phyloP scores from a whole-genome alignment of 495 filamentous ascomycete genomes.

The Staphylotrichum longicolle region DNA sequence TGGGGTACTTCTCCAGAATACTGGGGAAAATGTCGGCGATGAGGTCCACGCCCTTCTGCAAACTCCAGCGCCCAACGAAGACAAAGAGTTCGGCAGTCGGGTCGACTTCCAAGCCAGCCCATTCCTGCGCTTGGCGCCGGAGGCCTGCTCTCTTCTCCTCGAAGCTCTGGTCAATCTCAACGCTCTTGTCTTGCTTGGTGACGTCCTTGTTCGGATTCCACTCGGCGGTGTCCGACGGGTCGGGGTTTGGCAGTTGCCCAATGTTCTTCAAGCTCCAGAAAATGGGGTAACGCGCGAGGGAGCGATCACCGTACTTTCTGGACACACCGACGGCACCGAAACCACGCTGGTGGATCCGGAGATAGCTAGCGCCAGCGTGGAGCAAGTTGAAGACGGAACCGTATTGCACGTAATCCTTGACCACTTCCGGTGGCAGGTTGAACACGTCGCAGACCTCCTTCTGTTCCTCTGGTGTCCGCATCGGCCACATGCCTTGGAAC shows the following conservation, averaged over 20 bases:
- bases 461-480: slow-evolving; percentile 64
- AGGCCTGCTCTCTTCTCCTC: slow-evolving; percentile 58
- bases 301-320: slow-evolving; percentile 71
- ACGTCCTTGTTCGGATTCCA: slow-evolving; percentile 54
- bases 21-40: slow-evolving; percentile 75
- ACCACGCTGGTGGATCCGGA: slow-evolving; percentile 71
- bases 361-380: slow-evolving; percentile 69
- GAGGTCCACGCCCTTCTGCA: slow-evolving; percentile 76
- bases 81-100: slow-evolving; percentile 71
- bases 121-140: slow-evolving; percentile 70
- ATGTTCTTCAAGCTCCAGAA: slow-evolving; percentile 74
- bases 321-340: slow-evolving; percentile 75
- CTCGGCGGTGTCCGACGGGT: slow-evolving; percentile 69
- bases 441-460: slow-evolving; percentile 71
- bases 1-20: slow-evolving; percentile 64
- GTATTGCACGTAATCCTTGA: slow-evolving; percentile 62
- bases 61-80: slow-evolving; percentile 76
- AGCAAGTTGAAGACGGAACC: slow-evolving; percentile 70
- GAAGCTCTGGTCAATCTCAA: slow-evolving; percentile 55
- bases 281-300: slow-evolving; percentile 72
- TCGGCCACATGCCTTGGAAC: slow-evolving; percentile 72
- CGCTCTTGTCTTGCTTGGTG: slow-evolving; percentile 47
- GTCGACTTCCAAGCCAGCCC: slow-evolving; percentile 66
- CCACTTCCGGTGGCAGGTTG: slow-evolving; percentile 54
- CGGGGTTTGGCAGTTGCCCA: slow-evolving; percentile 70